phyloP scores from a whole-genome alignment of 2,329 filamentous ascomycete genomes.

The Colletotrichum trifolii region DNA sequence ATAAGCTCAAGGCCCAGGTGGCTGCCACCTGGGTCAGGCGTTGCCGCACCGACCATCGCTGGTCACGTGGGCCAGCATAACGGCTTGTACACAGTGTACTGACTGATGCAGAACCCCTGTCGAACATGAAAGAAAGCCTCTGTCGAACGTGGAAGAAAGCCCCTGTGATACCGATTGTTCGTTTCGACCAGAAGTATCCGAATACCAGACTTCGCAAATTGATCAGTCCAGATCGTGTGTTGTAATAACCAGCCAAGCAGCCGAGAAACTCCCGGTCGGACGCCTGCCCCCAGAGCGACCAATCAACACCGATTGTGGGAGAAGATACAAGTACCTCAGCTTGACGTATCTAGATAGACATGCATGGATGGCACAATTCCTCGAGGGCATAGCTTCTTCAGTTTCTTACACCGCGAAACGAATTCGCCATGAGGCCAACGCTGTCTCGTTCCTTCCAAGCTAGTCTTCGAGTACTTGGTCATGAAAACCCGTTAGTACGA shows the following conservation, averaged over 20 bases:
- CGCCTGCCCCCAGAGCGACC: not conserved
- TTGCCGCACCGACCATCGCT: constrained; percentile 4
- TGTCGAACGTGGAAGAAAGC: no score
- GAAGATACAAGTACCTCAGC: not conserved
- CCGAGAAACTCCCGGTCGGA: constrained; percentile 24
- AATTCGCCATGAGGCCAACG: constrained; percentile 51
- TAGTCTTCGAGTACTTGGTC: constrained; percentile 53
- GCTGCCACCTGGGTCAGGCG: constrained; percentile 12
- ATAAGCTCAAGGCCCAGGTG: not conserved
- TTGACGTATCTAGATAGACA: not conserved
- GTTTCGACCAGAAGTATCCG: no score
- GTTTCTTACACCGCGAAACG: not conserved
- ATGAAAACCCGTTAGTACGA: constrained; percentile 89
- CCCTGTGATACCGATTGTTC: no score
- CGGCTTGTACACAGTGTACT: no score
- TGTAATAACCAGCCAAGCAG: not conserved
- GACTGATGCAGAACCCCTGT: no score
- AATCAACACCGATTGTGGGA: constrained; percentile 2
- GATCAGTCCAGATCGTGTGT: no score
- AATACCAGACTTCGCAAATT: no score
- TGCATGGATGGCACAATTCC: no score
- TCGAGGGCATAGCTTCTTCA: no score
- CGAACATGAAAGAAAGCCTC: no score
- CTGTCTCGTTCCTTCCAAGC: constrained; percentile 49
- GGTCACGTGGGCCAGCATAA: constrained; percentile 9